Evolutionary conservation across 257 asterid species (phyloP).

Genomic region (Nicotiana knightiana): DNA sequence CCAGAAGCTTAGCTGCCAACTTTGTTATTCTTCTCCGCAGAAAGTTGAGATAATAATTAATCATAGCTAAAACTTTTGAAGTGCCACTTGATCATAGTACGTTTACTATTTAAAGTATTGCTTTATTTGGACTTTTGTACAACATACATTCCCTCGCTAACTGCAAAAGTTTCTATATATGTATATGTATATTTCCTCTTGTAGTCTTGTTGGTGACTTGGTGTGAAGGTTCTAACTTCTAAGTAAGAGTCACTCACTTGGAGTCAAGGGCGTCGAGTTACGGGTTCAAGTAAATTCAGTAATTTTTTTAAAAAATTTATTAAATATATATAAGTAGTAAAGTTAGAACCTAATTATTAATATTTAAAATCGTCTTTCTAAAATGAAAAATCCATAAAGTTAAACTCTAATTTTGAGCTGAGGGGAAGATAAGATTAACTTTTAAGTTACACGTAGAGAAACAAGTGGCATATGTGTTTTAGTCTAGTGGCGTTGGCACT

Average conservation of each 20-base stretch:
- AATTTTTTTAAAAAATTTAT: no score
- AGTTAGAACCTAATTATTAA: no score
- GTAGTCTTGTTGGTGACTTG: background rate
- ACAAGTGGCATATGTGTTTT: no score
- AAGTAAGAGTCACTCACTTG: no score
- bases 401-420: rapidly evolving
- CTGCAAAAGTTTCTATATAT: background rate
- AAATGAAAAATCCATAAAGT: no score
- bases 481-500: no score
- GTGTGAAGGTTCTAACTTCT: background rate
- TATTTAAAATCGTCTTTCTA: no score
- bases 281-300: no score
- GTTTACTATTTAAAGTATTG: background rate
- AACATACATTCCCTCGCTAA: background rate
- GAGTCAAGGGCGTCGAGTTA: no score
- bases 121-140: background rate
- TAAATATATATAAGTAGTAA: no score
- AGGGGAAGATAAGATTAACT: no score
- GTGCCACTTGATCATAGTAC: slow-evolving; percentile 10
- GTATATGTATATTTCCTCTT: background rate
- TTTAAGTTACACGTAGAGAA: no score
- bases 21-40: slow-evolving; percentile 11
- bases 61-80: background rate
- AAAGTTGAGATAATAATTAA: slow-evolving; percentile 7
- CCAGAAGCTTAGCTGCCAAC: slow-evolving; percentile 23